Percentiles rank a stretch among this genome's conserved stretches.
phyloP scores from a whole-genome alignment of 2,329 filamentous ascomycete species.

The Teratosphaeria pseudoeucalypti region DNA sequence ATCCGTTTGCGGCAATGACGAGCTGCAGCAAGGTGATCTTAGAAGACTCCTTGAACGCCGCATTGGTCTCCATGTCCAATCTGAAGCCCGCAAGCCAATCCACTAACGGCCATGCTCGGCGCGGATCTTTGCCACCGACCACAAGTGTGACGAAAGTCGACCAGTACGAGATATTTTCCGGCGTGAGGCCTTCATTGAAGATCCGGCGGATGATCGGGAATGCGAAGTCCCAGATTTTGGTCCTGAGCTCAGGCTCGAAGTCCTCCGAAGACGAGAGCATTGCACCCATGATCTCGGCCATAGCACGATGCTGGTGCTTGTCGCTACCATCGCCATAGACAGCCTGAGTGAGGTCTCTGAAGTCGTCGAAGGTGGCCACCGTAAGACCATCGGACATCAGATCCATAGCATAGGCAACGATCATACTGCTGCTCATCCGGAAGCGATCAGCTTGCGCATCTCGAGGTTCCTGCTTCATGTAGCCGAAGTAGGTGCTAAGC shows the following conservation, averaged over 20 bases:
- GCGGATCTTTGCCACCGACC: conserved; percentile 78
- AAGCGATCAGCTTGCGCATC: conserved; percentile 76
- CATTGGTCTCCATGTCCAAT: conserved; percentile 88
- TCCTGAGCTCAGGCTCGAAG: conserved; percentile 60
- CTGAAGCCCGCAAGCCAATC: conserved; percentile 75
- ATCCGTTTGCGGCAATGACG: conserved; percentile 75
- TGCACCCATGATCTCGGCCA: conserved; percentile 83
- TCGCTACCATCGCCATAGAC: conserved; percentile 90
- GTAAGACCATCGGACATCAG: conserved; percentile 75
- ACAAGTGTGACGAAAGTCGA: conserved; percentile 85
- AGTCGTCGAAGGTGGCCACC: conserved; percentile 69
- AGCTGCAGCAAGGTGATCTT: conserved; percentile 89
- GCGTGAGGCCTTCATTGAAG: conserved; percentile 83
- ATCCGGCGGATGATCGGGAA: conserved; percentile 79
- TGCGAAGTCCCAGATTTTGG: conserved; percentile 76
- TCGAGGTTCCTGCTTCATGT: conserved; percentile 90
- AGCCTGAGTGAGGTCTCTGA: conserved; percentile 66
- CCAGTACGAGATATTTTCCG: conserved; percentile 93
- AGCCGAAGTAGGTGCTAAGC: conserved; percentile 81
- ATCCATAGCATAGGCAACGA: conserved; percentile 83
- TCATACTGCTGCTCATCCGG: conserved; percentile 74
- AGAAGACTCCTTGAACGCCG: conserved; percentile 96
- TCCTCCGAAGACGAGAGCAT: conserved; percentile 73
- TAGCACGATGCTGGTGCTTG: conserved; percentile 94
- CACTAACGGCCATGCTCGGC: conserved; percentile 75